phyloP scores from a whole-genome alignment of 2,329 filamentous ascomycete genomes.

The Cladosporium sp. region DNA sequence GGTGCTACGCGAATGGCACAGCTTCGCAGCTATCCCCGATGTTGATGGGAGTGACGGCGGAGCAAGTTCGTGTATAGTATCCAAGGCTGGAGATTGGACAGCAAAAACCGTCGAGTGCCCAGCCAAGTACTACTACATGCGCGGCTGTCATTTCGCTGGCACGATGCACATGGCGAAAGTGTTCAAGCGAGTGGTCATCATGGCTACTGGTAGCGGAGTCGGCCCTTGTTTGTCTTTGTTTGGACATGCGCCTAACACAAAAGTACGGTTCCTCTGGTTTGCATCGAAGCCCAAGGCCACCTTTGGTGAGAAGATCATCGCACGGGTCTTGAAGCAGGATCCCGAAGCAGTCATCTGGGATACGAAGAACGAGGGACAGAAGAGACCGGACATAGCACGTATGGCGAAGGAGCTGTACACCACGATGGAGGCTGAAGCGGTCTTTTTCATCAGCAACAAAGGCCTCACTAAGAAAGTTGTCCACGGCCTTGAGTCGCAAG shows the following conservation, averaged over 20 bases:
- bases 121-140: not conserved
- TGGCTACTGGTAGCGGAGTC: slow-evolving; percentile 29
- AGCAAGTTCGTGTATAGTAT: not conserved
- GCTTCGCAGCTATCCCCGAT: not conserved
- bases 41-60: not conserved
- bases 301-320: slow-evolving; percentile 15
- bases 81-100: not conserved
- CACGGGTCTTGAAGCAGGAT: slow-evolving; percentile 22
- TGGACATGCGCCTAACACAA: not conserved
- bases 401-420: slow-evolving; percentile 25
- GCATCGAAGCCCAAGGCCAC: slow-evolving; percentile 11
- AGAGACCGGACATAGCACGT: slow-evolving; percentile 29
- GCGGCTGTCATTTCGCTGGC: not conserved
- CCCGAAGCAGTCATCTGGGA: slow-evolving; percentile 33
- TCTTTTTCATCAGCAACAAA: slow-evolving; percentile 35
- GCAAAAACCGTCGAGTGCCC: not conserved
- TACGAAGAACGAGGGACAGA: slow-evolving; percentile 24
- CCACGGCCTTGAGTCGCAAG: slow-evolving; percentile 28
- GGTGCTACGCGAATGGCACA: not conserved
- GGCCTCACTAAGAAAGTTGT: slow-evolving; percentile 32
- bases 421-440: slow-evolving; percentile 30
- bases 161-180: not conserved
- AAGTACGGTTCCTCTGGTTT: slow-evolving; percentile 16
- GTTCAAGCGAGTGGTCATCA: not conserved
- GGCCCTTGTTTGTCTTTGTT: slow-evolving; percentile 19